A percentile compares a stretch with the other conserved stretches of the same genome.
Conservation (phyloP, 2,329 filamentous ascomycete species). For the Pseudopithomyces chartarum region DNA sequence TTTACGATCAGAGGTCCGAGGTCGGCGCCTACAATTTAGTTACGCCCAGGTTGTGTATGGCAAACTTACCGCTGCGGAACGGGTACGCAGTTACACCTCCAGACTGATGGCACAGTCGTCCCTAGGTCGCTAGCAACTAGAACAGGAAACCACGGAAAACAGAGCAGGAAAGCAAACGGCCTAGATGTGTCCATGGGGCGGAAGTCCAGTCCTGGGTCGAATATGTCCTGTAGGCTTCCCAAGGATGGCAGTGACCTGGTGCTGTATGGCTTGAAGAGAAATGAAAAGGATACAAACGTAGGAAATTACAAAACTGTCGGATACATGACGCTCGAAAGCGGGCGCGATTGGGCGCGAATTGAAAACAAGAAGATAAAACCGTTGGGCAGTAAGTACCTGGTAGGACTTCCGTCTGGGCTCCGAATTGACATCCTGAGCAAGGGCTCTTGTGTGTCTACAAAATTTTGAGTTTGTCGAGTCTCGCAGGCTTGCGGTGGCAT, state of each 20-base stretch:
- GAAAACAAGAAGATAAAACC: slow-evolving; percentile 38
- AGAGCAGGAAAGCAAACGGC: slow-evolving; percentile 29
- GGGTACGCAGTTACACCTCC: slow-evolving; percentile 24
- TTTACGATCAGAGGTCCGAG: slow-evolving; percentile 32
- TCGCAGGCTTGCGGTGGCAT: slow-evolving; percentile 22
- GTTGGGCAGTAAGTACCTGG: slow-evolving; percentile 51
- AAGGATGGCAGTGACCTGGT: slow-evolving; percentile 16
- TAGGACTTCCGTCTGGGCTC: slow-evolving; percentile 48
- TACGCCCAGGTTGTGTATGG: slow-evolving; percentile 24
- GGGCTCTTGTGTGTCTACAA: slow-evolving; percentile 39
- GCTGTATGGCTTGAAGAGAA: slow-evolving; percentile 39
- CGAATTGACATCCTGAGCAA: slow-evolving; percentile 51
- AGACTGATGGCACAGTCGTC: slow-evolving; percentile 10
- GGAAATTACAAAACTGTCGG: slow-evolving; percentile 31
- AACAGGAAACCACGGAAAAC: slow-evolving; percentile 11
- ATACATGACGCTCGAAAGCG: slow-evolving; percentile 29
- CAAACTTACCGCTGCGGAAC: slow-evolving; percentile 35
- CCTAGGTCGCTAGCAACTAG: slow-evolving; percentile 1
- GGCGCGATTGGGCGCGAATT: slow-evolving; percentile 23
- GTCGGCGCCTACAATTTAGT: slow-evolving; percentile 23
- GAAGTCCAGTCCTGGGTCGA: slow-evolving; percentile 17
- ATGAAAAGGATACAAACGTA: slow-evolving; percentile 20
- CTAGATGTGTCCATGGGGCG: slow-evolving; percentile 21
- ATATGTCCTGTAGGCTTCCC: slow-evolving; percentile 29
- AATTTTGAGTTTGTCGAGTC: slow-evolving; percentile 18